Conservation (phyloP, 306 rosid species). For the Medicago arabica region DNA sequence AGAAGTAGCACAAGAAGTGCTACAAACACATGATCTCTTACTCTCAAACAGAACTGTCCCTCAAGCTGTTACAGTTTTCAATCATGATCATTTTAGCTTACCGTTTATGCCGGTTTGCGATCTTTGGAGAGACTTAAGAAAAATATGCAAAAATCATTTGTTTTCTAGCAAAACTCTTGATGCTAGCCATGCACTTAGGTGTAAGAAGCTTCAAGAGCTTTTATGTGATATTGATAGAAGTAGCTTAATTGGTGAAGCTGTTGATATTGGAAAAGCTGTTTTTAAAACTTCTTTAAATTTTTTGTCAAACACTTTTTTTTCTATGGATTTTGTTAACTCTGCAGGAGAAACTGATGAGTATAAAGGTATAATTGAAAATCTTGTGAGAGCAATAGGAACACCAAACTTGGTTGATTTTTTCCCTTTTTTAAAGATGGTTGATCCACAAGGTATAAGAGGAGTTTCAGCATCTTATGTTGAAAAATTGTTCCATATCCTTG, state of each 20-base stretch:
- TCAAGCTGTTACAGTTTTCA: neutral
- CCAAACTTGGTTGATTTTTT: slow-evolving; percentile 57
- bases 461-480: neutral
- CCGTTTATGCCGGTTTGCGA: slow-evolving; percentile 35
- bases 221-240: slow-evolving; percentile 11
- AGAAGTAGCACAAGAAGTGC: slow-evolving; percentile 45
- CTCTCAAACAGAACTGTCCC: slow-evolving; percentile 38
- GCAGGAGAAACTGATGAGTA: slow-evolving; percentile 29
- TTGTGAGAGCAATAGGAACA: slow-evolving; percentile 44
- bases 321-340: slow-evolving; percentile 46
- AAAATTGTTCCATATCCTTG: slow-evolving; percentile 33
- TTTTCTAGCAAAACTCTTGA: slow-evolving; percentile 51
- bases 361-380: slow-evolving; percentile 31
- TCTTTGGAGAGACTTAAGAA: slow-evolving; percentile 41
- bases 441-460: slow-evolving; percentile 48
- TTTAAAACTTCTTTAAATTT: slow-evolving; percentile 40
- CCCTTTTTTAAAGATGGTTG: slow-evolving; percentile 45
- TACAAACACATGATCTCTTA: slow-evolving; percentile 40
- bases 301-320: slow-evolving; percentile 44
- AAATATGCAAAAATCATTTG: slow-evolving; percentile 44
- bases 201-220: slow-evolving; percentile 48
- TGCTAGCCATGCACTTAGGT: slow-evolving; percentile 36
- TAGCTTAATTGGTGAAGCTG: slow-evolving; percentile 27
- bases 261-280: slow-evolving; percentile 50
- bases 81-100: slow-evolving; percentile 9